Evolutionary conservation across 192 early-diverging fungal genomes (phyloP).

Genomic region (Mortierella alpina): DNA sequence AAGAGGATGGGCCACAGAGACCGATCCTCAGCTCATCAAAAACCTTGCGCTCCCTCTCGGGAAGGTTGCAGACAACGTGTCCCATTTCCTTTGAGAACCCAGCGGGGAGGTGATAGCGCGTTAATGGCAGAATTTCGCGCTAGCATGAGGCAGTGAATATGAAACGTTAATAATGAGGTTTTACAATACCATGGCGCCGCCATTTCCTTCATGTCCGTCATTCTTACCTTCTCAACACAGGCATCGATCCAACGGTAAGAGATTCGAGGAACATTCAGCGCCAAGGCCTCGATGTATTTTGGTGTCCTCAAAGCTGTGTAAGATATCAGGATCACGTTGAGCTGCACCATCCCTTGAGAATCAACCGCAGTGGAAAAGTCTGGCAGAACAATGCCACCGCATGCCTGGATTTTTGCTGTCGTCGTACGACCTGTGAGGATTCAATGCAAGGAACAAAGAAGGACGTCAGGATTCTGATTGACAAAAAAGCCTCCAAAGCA

Average conservation of each 20-base stretch:
- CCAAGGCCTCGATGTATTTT: slow-evolving; percentile 32
- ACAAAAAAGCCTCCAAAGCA: background rate
- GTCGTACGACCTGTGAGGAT: background rate
- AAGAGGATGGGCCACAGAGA: slow-evolving; percentile 7
- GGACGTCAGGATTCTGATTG: background rate
- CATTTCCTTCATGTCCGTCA: background rate
- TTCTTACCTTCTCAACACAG: slow-evolving; percentile 24
- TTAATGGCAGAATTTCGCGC: slow-evolving; percentile 11
- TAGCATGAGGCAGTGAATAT: background rate
- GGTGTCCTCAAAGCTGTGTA: background rate
- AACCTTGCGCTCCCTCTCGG: slow-evolving; percentile 8
- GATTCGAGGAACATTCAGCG: slow-evolving; percentile 25
- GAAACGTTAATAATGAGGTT: background rate
- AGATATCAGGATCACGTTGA: slow-evolving; percentile 26
- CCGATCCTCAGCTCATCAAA: slow-evolving; percentile 29
- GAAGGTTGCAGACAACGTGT: slow-evolving; percentile 15
- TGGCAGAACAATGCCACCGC: slow-evolving; percentile 10
- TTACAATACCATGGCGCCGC: background rate
- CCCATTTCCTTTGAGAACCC: slow-evolving; percentile 27
- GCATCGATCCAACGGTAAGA: slow-evolving; percentile 35
- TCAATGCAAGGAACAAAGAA: background rate
- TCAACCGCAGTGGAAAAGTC: slow-evolving; percentile 12
- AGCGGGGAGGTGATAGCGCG: slow-evolving; percentile 20
- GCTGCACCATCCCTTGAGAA: background rate
- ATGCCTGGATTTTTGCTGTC: slow-evolving; percentile 6